Conservation (phyloP, 2,329 filamentous ascomycete genomes). For the Cladosporium velox region DNA sequence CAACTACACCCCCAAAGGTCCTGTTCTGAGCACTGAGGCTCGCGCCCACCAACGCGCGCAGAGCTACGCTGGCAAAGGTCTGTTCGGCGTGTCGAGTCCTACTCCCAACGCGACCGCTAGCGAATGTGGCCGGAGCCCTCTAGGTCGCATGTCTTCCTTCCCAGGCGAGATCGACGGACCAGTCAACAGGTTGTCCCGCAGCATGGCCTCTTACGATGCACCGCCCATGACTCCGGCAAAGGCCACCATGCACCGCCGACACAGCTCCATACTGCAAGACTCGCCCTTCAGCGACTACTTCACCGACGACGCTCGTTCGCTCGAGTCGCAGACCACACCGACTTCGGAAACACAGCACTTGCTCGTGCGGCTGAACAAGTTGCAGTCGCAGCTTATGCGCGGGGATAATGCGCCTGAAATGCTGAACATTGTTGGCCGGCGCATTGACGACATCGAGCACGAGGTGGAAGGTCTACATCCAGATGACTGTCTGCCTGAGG, state of each 20-base stretch:
- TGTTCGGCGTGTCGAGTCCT: slow-evolving; percentile 1
- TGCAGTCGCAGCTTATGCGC: slow-evolving; percentile 41
- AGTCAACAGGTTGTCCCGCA: slow-evolving; percentile 22
- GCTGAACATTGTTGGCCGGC: slow-evolving; percentile 31
- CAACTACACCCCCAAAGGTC: slow-evolving; percentile 29
- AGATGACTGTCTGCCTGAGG: slow-evolving; percentile 29
- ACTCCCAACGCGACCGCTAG: slow-evolving; percentile 26
- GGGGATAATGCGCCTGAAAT: slow-evolving; percentile 27
- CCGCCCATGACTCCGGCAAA: slow-evolving; percentile 32
- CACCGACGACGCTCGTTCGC: slow-evolving; percentile 39
- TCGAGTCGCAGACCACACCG: slow-evolving; percentile 28
- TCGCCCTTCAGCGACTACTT: slow-evolving; percentile 47
- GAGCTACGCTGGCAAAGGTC: slow-evolving; percentile 16
- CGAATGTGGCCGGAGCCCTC: slow-evolving; percentile 16
- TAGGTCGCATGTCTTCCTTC: slow-evolving; percentile 15
- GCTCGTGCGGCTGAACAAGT: slow-evolving; percentile 40
- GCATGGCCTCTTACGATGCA: slow-evolving; percentile 24
- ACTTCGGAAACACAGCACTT: slow-evolving; percentile 33
- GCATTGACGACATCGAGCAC: slow-evolving; percentile 37
- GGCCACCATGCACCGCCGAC: slow-evolving; percentile 20
- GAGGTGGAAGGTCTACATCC: slow-evolving; percentile 34
- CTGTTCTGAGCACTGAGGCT: slow-evolving; percentile 33
- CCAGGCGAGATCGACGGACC: slow-evolving; percentile 18
- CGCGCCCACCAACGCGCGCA: slow-evolving; percentile 34
- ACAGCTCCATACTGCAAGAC: slow-evolving; percentile 32